Base-by-base conservation (phyloP, 306 rosid genomes). In the Lablab purpureus region DNA sequence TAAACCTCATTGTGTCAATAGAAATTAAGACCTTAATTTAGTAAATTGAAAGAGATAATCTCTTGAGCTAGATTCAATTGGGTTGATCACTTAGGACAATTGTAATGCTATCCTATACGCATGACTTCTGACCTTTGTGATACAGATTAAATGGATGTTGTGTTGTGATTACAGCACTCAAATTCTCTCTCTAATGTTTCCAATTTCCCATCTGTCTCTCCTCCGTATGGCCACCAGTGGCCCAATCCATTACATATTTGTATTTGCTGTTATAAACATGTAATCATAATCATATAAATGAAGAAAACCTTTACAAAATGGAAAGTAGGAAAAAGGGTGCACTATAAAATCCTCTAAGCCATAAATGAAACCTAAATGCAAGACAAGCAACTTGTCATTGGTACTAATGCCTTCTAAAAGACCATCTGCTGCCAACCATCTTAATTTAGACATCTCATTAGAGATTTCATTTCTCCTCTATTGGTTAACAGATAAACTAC, bases 131-230 rank as follows among this genome's bases (percentile, higher is more conserved):
- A 85, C 41, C 19, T 60, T 28, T 60, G 22, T 60, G 43, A 60
- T 30, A 15, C 2, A 60, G 68, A 83, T 83, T 82, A 81, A 90
- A 84, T 81, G 92, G 93, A 67, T 87, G 88, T 60, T 89, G 89
- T 87, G 88, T 60, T 89, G 89, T 55, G 75, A 79, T 85, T 84
- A 85, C 83, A 75, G 88, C 88, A 82, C 90, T 81, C 86, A 83
- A 8, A 75, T 73, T 85, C 76, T 83, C 88, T 75, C 86, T 82
- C 86, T 75, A 23, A 62, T 89, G 95, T 93, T 65, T 86, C 98
- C 93, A 82, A 73, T 82, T 84, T 89, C 67, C 96, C 97, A 82
- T 90, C 96, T 93, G 97, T 94, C 93, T 86, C 94, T 91, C 88
- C 86, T 85, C 82, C 78, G 79, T 76, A 81, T 63, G 83, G 83